Evolutionary conservation across 345 rosid species (phyloP).

Genomic region (Leavenworthia alabamica): DNA sequence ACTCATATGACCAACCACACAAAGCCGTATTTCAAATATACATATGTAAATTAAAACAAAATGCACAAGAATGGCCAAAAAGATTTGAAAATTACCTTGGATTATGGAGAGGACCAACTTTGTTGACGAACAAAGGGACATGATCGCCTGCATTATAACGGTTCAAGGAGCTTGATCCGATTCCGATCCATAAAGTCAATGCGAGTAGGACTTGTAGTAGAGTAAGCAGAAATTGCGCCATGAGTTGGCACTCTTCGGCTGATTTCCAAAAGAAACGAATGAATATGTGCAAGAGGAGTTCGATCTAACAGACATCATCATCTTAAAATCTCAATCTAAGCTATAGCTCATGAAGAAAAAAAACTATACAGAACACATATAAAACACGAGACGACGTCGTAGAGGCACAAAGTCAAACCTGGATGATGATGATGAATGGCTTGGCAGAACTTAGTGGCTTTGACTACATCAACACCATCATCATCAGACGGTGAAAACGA

Average conservation of each 20-base stretch:
- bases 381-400: not conserved
- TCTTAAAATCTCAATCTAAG: slow-evolving; percentile 3
- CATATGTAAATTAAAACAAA: not conserved
- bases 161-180: slow-evolving; percentile 30
- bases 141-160: slow-evolving; percentile 59
- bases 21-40: too few relatives aligned
- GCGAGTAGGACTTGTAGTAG: slow-evolving; percentile 16
- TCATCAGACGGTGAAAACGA: not conserved
- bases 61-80: not conserved
- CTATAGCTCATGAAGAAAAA: not conserved
- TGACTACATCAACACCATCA: slow-evolving; percentile 18
- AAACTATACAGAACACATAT: not conserved
- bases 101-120: slow-evolving; percentile 69
- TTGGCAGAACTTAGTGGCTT: not conserved
- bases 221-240: slow-evolving; percentile 23
- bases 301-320: not conserved
- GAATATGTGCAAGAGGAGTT: not conserved
- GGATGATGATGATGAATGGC: too few relatives aligned
- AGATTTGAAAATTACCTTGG: slow-evolving; percentile 42
- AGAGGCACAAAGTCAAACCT: slow-evolving; percentile 16
- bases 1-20: not conserved
- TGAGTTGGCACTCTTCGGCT: slow-evolving; percentile 15
- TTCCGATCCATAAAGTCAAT: slow-evolving; percentile 30
- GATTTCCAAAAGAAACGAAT: slow-evolving; percentile 2
- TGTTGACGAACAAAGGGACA: slow-evolving; percentile 71